Evolutionary conservation across 2,329 filamentous ascomycete species (phyloP), one percentile per base, ranked within the genome.

Genomic region (Diaporthe vexans): DNA sequence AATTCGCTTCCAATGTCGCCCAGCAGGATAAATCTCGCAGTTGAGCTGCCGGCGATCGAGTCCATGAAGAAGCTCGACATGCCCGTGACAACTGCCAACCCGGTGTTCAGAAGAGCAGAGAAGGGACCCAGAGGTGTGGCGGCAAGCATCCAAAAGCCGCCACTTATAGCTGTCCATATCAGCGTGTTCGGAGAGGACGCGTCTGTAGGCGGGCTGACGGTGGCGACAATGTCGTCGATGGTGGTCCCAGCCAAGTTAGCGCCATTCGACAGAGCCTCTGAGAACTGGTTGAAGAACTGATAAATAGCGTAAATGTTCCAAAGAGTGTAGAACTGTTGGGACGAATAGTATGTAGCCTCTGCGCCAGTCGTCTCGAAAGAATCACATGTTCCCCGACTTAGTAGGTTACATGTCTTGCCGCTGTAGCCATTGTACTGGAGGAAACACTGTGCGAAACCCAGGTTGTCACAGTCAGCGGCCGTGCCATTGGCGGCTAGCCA

Each of bases 251-350:
- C 79, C 21, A 80, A 77, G 17, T 76, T 73, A n/a, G 77, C 76
- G 0, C 79, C 79, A 33, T 78, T 77, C 67, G 77, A 77, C 9
- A 80, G 74, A 11, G 79, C 79, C 21, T 76, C 73, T 1, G 79
- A 80, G 59, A 78, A 80, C 71, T 80, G 79, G 58, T 79, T 80
- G 76, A 80, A 80, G 73, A 79, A 80, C 43, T 80, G 79, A 71
- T 78, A 78, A 4, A 80, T 71, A 19, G 77, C 76, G 70, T 80
- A 79, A 21, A 80, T 80, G 75, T 80, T 80, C 79, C 79, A 80
- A 15, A 80, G 76, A 17, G 77, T 76, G 65, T 80, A 80, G 61
- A 80, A 80, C 33, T 80, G 78, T 56, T 80, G 79, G 5, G 77
- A 33, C 10, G 77, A 78, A 7, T 74, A 73, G 73, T 80, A 80